Percentiles rank a stretch among this genome's conserved stretches.
Evolutionary conservation across 1,139 yeast genomes (phyloP).

Genomic region (Suhomyces taliae): DNA sequence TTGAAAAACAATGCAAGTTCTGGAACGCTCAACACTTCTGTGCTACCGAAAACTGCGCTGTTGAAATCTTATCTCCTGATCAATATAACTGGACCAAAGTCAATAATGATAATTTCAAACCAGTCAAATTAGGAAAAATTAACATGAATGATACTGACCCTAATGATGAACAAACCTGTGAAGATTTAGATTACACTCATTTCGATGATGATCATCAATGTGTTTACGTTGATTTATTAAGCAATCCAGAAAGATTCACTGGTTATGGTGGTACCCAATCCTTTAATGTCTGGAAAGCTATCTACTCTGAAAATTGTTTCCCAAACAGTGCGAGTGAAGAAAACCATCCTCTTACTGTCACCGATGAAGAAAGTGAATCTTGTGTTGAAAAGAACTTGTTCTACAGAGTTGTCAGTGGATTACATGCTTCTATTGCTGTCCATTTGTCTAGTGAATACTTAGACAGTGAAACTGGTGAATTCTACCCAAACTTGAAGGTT

Average conservation of each 20-base stretch:
- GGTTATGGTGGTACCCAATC: conserved; percentile 95
- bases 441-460: conserved; percentile 87
- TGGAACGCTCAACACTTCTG: conserved; percentile 85
- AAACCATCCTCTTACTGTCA: conserved; percentile 37
- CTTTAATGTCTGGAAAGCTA: conserved; percentile 88
- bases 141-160: conserved; percentile 20
- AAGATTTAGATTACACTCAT: conserved; percentile 55
- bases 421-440: conserved; percentile 95
- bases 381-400: conserved; percentile 87
- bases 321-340: conserved; percentile 36
- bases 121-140: conserved; percentile 65
- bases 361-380: conserved; percentile 48
- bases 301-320: conserved; percentile 90
- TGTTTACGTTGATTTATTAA: conserved; percentile 80
- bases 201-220: conserved; percentile 62
- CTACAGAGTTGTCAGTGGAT: conserved; percentile 82
- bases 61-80: conserved; percentile 57
- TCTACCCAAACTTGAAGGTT: conserved; percentile 78
- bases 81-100: conserved; percentile 63
- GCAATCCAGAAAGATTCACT: conserved; percentile 94
- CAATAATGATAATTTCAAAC: conserved; percentile 67
- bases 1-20: conserved; percentile 86
- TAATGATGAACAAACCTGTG: conserved; percentile 29
- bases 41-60: conserved; percentile 92
- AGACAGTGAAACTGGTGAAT: conserved; percentile 69